A percentile compares a stretch with the other conserved stretches of the same genome.
These are phyloP conservation scores for Arxiozyma bovina DNA, from an alignment of 1,139 yeast genomes.

Conservation along the genomic window DNA sequence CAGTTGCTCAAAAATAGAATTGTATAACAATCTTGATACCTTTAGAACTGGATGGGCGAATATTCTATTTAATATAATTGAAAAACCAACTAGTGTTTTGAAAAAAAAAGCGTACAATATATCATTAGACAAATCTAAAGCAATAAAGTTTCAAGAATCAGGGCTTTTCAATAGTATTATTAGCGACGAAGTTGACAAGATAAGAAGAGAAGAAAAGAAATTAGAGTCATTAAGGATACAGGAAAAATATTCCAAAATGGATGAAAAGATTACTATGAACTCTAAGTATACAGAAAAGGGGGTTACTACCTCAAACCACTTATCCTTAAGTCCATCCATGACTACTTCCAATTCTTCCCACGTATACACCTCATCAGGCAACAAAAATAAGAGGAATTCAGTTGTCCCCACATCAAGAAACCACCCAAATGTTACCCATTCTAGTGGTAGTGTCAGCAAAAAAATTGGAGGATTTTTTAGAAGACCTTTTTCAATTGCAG, in stretches of 20 bases:
- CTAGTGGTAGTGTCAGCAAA: slow-evolving; percentile 29
- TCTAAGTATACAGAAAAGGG: background rate
- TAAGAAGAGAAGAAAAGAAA: slow-evolving; percentile 43
- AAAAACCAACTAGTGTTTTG: slow-evolving; percentile 14
- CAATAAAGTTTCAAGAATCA: slow-evolving; percentile 29
- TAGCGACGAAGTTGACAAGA: slow-evolving; percentile 41
- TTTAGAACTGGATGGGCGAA: slow-evolving; percentile 14
- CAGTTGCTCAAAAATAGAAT: slow-evolving; percentile 10
- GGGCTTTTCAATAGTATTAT: slow-evolving; percentile 41
- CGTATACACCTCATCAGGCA: background rate
- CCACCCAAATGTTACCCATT: slow-evolving; percentile 18
- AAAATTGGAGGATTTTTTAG: slow-evolving; percentile 39
- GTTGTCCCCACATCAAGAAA: slow-evolving; percentile 18
- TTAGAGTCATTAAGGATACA: slow-evolving; percentile 37
- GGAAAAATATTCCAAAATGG: slow-evolving; percentile 26
- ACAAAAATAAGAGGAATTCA: slow-evolving; percentile 21
- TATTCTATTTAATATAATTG: slow-evolving; percentile 18
- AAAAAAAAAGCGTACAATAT: slow-evolving; percentile 32
- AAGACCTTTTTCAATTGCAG: slow-evolving; percentile 41
- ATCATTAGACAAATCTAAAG: slow-evolving; percentile 38
- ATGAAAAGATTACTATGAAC: background rate
- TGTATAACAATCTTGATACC: slow-evolving; percentile 2
- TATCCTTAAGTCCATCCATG: slow-evolving; percentile 3
- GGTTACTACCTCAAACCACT: background rate
- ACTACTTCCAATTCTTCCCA: slow-evolving; percentile 1